Conservation (phyloP, 225 moss, liverwort and hornwort species). For the Polytrichum formosum region DNA sequence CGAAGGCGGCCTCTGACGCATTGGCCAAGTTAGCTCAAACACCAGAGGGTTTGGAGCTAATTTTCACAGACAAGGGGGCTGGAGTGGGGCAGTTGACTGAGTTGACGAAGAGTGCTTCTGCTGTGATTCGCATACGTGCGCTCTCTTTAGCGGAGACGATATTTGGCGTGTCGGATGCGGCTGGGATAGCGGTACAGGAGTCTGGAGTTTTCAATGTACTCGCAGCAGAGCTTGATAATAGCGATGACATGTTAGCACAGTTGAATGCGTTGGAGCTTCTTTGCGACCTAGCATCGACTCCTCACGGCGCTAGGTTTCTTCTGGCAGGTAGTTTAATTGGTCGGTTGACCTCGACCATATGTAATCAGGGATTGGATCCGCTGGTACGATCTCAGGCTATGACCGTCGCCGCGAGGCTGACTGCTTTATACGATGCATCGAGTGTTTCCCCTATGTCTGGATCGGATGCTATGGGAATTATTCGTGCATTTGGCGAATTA, state of each 20-base stretch:
- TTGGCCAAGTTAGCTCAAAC: constrained; percentile 52
- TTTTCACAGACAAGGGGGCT: constrained; percentile 44
- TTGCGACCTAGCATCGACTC: constrained; percentile 69
- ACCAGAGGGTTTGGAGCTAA: constrained; percentile 61
- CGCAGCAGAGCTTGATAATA: constrained; percentile 69
- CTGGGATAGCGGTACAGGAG: constrained; percentile 62
- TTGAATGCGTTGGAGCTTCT: constrained; percentile 85
- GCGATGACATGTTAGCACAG: constrained; percentile 76
- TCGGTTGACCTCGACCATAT: constrained; percentile 60
- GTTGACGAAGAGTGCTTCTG: constrained; percentile 56
- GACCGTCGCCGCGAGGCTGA: constrained; percentile 75
- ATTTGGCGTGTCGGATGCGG: constrained; percentile 68
- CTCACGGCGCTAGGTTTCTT: constrained; percentile 68
- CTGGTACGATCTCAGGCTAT: constrained; percentile 77
- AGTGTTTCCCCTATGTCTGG: constrained; percentile 53
- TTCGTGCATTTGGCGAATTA: constrained; percentile 59
- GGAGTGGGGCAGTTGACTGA: constrained; percentile 46
- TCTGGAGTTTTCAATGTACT: constrained; percentile 68
- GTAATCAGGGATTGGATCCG: constrained; percentile 40
- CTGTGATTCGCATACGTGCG: constrained; percentile 69
- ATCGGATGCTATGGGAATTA: constrained; percentile 55
- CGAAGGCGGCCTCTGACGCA: constrained; percentile 65
- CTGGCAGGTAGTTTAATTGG: constrained; percentile 72
- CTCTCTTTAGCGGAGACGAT: constrained; percentile 64
- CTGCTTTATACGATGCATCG: constrained; percentile 60